These are phyloP conservation scores for Aspergillus conjunctus DNA, from an alignment of 495 filamentous ascomycete species.

Conservation along the genomic window DNA sequence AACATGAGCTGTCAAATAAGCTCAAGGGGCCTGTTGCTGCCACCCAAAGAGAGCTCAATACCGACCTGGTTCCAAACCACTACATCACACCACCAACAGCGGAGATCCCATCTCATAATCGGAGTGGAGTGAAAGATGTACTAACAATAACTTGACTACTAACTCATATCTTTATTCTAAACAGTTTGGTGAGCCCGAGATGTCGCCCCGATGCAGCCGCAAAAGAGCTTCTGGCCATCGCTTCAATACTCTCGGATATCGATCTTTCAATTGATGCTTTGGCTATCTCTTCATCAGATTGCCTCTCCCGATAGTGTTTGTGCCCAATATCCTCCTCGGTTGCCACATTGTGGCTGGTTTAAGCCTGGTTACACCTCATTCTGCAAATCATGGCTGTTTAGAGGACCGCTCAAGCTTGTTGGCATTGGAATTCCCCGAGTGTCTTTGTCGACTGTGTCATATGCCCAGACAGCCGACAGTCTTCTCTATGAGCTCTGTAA, in stretches of 20 bases:
- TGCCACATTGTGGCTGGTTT: not conserved
- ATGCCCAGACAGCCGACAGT: not conserved
- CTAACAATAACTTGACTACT: no score
- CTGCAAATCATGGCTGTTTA: not conserved
- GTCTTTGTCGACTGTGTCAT: not conserved
- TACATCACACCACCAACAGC: no score
- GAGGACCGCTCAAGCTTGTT: not conserved
- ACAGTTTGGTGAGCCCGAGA: not conserved
- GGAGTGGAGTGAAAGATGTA: no score
- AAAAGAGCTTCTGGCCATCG: not conserved
- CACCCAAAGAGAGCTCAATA: not conserved
- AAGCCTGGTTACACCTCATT: not conserved
- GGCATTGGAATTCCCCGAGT: slow-evolving; percentile 3
- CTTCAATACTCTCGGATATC: not conserved
- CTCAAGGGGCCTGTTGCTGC: not conserved
- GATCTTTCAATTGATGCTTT: not conserved
- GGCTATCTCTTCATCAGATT: not conserved
- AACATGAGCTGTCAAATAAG: not conserved
- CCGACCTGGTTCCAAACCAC: not conserved
- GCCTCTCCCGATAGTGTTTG: no score
- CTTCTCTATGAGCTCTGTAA: not conserved
- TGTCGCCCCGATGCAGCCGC: not conserved
- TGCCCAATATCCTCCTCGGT: not conserved
- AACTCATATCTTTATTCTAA: no score
- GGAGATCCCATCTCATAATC: no score